These are phyloP conservation scores for Lactarius deliciosus DNA, from an alignment of 768 basidiomycete species.

Conservation along the genomic window DNA sequence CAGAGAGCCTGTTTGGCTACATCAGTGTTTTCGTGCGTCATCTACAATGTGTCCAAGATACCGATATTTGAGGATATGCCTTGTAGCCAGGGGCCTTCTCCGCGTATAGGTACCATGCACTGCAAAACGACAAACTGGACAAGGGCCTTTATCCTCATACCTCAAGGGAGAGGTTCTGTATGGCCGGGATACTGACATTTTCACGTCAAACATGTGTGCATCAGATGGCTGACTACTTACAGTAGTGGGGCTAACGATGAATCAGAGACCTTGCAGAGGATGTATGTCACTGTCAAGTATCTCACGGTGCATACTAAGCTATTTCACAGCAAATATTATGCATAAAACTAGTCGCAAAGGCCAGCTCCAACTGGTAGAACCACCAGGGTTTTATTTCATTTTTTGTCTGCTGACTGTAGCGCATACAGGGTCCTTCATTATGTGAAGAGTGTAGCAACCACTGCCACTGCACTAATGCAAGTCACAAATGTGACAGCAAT, in stretches of 20 bases:
- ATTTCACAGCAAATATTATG: slow-evolving; percentile 71
- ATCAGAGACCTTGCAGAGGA: slow-evolving; percentile 81
- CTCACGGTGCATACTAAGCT: slow-evolving; percentile 29
- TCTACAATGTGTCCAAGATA: background rate
- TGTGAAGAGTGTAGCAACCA: slow-evolving; percentile 59
- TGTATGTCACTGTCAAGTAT: slow-evolving; percentile 43
- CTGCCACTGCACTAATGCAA: too few species aligned
- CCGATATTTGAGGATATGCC: background rate
- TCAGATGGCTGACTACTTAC: slow-evolving; percentile 19
- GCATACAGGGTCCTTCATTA: slow-evolving; percentile 86
- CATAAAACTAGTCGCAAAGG: slow-evolving; percentile 78
- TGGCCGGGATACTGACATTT: slow-evolving; percentile 85
- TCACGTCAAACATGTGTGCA: slow-evolving; percentile 95
- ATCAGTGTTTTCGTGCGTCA: slow-evolving; percentile 80
- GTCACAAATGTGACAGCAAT: too few species aligned
- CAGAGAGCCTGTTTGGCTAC: slow-evolving; percentile 90
- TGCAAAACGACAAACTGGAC: slow-evolving; percentile 82
- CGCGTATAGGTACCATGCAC: slow-evolving; percentile 86
- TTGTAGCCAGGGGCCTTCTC: slow-evolving; percentile 88
- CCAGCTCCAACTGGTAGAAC: slow-evolving; percentile 71
- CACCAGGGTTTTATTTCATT: slow-evolving; percentile 33
- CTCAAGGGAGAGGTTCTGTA: slow-evolving; percentile 93
- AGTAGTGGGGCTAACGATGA: background rate
- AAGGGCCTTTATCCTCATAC: slow-evolving; percentile 90
- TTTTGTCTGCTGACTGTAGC: slow-evolving; percentile 29